These are phyloP conservation scores for Bidens hawaiensis DNA, from an alignment of 140 eudicot genomes.

Conservation along the genomic window DNA sequence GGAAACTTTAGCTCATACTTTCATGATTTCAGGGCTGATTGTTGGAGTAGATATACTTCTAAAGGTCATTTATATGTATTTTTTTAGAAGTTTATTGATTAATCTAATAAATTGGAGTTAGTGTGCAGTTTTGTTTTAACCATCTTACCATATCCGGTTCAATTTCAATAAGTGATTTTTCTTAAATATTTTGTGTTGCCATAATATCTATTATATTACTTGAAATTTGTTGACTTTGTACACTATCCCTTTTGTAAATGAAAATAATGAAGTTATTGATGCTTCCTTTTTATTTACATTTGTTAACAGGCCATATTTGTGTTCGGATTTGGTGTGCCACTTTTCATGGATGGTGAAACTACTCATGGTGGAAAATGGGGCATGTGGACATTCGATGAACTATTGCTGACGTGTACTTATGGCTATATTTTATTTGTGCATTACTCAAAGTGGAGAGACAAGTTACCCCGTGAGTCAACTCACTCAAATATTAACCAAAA, in stretches of 20 bases:
- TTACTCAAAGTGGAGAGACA: constrained; percentile 81
- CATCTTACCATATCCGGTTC: neutral
- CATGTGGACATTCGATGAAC: constrained; percentile 48
- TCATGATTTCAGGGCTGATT: constrained; percentile 58
- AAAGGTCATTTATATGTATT: constrained; percentile 23
- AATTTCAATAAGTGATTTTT: neutral
- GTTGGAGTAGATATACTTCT: constrained; percentile 64
- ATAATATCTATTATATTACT: neutral
- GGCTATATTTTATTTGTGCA: constrained; percentile 70
- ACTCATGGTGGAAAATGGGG: constrained; percentile 61
- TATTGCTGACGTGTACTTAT: constrained; percentile 53
- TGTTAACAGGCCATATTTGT: constrained; percentile 54
- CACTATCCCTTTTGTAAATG: neutral
- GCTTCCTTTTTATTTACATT: neutral
- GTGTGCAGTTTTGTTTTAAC: neutral
- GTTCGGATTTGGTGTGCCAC: constrained; percentile 71
- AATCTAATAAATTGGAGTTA: neutral
- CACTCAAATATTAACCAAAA: neutral
- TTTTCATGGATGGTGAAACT: constrained; percentile 43
- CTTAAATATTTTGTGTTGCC: constrained; percentile 6
- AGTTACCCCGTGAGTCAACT: constrained; percentile 69
- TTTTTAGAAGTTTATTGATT: neutral
- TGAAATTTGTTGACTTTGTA: neutral
- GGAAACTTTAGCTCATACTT: constrained; percentile 70
- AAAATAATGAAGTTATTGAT: constrained; percentile 3